Conservation (phyloP, 2,329 filamentous ascomycete species). For the Whalleya microplaca region DNA sequence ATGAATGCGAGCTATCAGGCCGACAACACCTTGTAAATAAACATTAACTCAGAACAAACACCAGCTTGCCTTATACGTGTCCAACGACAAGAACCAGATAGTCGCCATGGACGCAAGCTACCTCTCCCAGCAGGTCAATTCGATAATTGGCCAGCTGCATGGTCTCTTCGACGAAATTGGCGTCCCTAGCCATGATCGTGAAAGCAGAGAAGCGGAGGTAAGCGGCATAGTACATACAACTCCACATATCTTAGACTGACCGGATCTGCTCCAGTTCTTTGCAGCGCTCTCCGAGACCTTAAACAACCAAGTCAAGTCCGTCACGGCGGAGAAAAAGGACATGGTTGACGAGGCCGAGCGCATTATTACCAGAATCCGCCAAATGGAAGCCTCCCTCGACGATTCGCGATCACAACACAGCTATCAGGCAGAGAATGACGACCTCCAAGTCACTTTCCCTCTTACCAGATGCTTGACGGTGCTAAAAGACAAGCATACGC, state of each 20-base stretch:
- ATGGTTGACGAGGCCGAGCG: slow-evolving; percentile 88
- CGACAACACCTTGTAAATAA: slow-evolving; percentile 9
- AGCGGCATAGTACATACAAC: slow-evolving; percentile 31
- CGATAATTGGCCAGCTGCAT: slow-evolving; percentile 90
- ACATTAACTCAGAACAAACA: slow-evolving; percentile 6
- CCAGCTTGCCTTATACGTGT: background rate
- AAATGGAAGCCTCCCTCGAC: slow-evolving; percentile 91
- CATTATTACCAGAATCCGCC: slow-evolving; percentile 82
- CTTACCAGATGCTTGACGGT: slow-evolving; percentile 76
- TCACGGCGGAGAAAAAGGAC: slow-evolving; percentile 85
- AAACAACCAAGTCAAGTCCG: slow-evolving; percentile 83
- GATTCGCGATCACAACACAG: slow-evolving; percentile 69
- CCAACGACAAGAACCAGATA: slow-evolving; percentile 1
- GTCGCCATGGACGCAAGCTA: slow-evolving; percentile 83
- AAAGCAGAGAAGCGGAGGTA: slow-evolving; percentile 88
- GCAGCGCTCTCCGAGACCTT: slow-evolving; percentile 88
- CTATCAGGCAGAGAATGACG: slow-evolving; percentile 63
- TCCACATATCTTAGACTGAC: slow-evolving; percentile 6
- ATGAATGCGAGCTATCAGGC: slow-evolving; percentile 9
- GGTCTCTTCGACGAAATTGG: slow-evolving; percentile 97
- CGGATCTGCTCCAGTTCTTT: slow-evolving; percentile 69
- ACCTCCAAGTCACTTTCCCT: slow-evolving; percentile 80
- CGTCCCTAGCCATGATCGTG: slow-evolving; percentile 89
- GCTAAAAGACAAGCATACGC: slow-evolving; percentile 84
- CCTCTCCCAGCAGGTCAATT: slow-evolving; percentile 92